A percentile compares a stretch with the other conserved stretches of the same genome.
phyloP scores from a whole-genome alignment of 495 filamentous ascomycete species.

The Trichoderma gamsii region DNA sequence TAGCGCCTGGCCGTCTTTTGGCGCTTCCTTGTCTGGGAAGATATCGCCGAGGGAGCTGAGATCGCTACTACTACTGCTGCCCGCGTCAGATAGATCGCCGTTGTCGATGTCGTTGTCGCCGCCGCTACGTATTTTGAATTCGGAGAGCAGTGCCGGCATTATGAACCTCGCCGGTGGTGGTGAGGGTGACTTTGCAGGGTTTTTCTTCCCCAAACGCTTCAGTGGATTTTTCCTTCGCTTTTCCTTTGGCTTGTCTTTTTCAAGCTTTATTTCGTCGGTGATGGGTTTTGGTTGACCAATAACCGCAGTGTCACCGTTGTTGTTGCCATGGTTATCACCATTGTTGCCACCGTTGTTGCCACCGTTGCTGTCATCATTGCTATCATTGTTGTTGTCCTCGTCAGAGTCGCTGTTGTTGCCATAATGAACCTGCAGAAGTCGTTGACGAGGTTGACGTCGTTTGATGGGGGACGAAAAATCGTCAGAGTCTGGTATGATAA shows the following conservation, averaged over 20 bases:
- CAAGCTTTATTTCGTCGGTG: neutral
- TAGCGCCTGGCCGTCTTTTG: neutral
- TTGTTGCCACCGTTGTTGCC: neutral
- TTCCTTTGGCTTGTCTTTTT: neutral
- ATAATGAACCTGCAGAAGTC: neutral
- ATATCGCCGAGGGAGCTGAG: neutral
- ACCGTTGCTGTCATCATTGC: neutral
- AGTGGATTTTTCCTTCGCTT: neutral
- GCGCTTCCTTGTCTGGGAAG: neutral
- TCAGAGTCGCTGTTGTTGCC: neutral
- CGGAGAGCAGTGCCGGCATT: neutral
- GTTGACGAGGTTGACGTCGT: neutral
- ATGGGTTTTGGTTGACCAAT: neutral
- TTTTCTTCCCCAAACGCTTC: neutral
- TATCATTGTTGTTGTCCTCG: neutral
- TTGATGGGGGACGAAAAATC: neutral
- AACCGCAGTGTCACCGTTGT: neutral
- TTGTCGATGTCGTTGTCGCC: neutral
- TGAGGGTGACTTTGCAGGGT: neutral
- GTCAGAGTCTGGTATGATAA: neutral
- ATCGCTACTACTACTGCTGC: neutral
- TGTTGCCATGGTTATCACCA: neutral
- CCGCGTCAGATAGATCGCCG: neutral
- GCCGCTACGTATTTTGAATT: neutral
- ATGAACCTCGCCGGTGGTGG: neutral